Base-by-base conservation (phyloP, 2,329 filamentous ascomycete species). In the Blastomyces silverae region DNA sequence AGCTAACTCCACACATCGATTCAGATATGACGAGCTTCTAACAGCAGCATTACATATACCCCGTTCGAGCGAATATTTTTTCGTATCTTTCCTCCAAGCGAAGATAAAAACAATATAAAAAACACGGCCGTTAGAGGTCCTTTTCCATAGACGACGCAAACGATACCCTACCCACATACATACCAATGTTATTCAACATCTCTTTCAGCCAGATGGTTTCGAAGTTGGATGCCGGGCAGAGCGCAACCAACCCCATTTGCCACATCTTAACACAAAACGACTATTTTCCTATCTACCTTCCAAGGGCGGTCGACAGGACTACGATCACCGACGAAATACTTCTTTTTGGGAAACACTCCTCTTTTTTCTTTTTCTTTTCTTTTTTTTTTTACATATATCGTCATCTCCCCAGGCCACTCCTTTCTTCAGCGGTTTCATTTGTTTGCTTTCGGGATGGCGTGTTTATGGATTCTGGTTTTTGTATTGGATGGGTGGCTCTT, bases 1-100 rank as follows among this genome's bases (percentile, higher is more conserved):
- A 61, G 6, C 42, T 66, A 39, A 61, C 65, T 59, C 37, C 37
- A 57, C 2, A n/a, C 20, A 52, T 46, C 7, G 59, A 63, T 53
- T 13, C 64, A 83, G 82, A 84, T 75, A 77, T 84, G 67, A 82
- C 84, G 79, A 83, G 80, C 70, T 82, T 83, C 67, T 83, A 78
- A 61, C 34, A 44, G 2, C 4, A 59, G 10, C 55, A 39, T 59
- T 5, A 2, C 22, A 34, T 22, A 28, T 59, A 25, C 56, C 37
- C 56, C 2, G 3, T 13, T 28, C 13, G 13, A 53, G 25, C 22
- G 8, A 59, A 44, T 13, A 34, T 37, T 28, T 25, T 25, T 42
- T 44, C 37, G 1, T 20, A 37, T 59, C 56, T 42, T 44, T 28
- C 39, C 56, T 25, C 22, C n/a, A 22, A 5, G 34, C 39, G 15